A percentile compares a stretch with the other conserved stretches of the same genome.
Conservation (phyloP, 164 flowering plant genomes). For the Kalanchoe fedtschenkoi region DNA sequence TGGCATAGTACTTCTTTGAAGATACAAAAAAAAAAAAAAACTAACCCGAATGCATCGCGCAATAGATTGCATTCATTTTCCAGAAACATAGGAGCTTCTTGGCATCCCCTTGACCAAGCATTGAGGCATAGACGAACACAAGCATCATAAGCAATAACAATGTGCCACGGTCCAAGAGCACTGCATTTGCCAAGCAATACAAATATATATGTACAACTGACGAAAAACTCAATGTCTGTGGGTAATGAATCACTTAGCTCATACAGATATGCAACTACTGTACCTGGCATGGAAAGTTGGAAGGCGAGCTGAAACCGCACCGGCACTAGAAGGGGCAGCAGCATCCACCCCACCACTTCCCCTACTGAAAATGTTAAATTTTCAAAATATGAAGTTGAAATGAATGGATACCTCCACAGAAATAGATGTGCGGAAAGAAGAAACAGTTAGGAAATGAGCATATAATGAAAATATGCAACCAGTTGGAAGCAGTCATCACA, state of each 20-base stretch:
- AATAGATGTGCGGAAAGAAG: neutral
- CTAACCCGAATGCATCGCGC: conserved; percentile 72
- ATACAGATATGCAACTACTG: neutral
- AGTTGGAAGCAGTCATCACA: neutral
- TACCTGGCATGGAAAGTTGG: conserved; percentile 94
- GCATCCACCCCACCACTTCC: conserved; percentile 32
- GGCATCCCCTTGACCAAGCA: conserved; percentile 82
- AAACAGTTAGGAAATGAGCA: neutral
- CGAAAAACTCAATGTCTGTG: neutral
- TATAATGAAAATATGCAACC: neutral
- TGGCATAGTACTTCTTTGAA: neutral
- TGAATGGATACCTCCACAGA: neutral
- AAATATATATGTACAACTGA: neutral
- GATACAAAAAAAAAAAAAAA: conserved; percentile 1
- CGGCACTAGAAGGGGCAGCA: conserved; percentile 30
- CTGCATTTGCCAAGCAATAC: conserved; percentile 27
- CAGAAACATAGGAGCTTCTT: conserved; percentile 82
- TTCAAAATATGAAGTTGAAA: neutral
- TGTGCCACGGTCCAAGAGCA: conserved; percentile 81
- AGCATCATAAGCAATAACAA: conserved; percentile 85
- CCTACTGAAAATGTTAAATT: conserved; percentile 23
- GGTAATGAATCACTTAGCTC: neutral
- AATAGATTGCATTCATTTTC: conserved; percentile 79
- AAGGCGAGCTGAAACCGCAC: conserved; percentile 47
- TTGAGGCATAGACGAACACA: conserved; percentile 93